These are phyloP conservation scores for Colletotrichum paranaense DNA, from an alignment of 2,329 filamentous ascomycete species.

Conservation along the genomic window DNA sequence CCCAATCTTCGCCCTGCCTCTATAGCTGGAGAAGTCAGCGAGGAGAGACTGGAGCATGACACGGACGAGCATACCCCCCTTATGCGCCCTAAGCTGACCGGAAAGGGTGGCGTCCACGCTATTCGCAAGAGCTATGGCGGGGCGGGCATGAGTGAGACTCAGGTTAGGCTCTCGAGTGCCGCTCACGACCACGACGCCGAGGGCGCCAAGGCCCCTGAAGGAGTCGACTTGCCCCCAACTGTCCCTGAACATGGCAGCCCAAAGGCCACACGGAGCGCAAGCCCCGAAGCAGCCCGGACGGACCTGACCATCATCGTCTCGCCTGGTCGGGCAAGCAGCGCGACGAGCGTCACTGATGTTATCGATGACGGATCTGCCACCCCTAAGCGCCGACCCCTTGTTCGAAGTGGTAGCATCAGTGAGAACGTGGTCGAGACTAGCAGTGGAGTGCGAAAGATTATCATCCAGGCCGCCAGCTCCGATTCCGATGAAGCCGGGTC, in stretches of 20 bases:
- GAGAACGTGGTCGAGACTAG: conserved; percentile 38
- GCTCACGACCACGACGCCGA: conserved; percentile 16
- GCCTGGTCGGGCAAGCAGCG: conserved; percentile 24
- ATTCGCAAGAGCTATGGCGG: conserved; percentile 36
- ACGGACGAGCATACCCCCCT: conserved; percentile 35
- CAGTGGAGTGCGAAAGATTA: conserved; percentile 35
- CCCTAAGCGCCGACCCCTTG: conserved; percentile 31
- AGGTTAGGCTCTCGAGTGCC: conserved; percentile 29
- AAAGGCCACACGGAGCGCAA: neutral
- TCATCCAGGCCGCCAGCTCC: conserved; percentile 37
- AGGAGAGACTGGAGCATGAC: conserved; percentile 25
- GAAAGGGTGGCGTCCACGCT: conserved; percentile 38
- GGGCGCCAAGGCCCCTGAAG: neutral
- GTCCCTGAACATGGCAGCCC: conserved; percentile 16
- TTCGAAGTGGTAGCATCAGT: conserved; percentile 38
- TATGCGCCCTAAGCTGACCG: conserved; percentile 38
- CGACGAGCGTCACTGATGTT: conserved; percentile 21
- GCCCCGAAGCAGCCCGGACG: conserved; percentile 15
- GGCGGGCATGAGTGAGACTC: conserved; percentile 32
- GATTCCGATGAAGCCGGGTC: conserved; percentile 34
- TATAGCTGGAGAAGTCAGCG: conserved; percentile 35
- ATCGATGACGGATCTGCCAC: conserved; percentile 25
- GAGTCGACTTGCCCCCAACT: conserved; percentile 20
- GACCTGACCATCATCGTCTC: conserved; percentile 31
- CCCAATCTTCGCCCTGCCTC: conserved; percentile 38